A percentile compares a stretch with the other conserved stretches of the same genome.
These are phyloP conservation scores for Penicillium robsamsonii DNA, from an alignment of 495 filamentous ascomycete species.

Conservation along the genomic window DNA sequence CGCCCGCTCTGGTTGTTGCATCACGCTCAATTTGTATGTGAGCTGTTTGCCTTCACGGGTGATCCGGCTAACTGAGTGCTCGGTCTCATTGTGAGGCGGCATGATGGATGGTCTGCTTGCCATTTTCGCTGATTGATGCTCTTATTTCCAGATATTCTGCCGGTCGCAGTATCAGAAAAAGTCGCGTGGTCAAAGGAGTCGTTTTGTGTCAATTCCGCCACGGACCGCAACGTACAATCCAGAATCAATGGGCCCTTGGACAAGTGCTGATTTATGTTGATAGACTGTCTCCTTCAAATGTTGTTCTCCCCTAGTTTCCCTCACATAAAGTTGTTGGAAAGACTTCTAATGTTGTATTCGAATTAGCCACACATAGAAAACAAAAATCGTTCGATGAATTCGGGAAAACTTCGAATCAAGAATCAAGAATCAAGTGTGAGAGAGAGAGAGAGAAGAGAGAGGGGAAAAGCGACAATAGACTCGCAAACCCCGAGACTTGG, in stretches of 20 bases:
- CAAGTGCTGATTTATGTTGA: background rate
- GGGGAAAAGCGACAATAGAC: slow-evolving; percentile 2
- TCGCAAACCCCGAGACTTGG: slow-evolving; percentile 1
- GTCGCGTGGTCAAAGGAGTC: background rate
- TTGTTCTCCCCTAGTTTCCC: background rate
- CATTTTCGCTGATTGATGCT: slow-evolving; percentile 25
- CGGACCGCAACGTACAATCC: background rate
- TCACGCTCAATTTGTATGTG: slow-evolving; percentile 78
- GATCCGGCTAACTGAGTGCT: slow-evolving; percentile 56
- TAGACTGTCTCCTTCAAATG: background rate
- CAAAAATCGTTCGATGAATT: background rate
- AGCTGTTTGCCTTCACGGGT: slow-evolving; percentile 79
- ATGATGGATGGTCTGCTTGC: slow-evolving; percentile 33
- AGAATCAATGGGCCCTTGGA: background rate
- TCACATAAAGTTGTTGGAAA: background rate
- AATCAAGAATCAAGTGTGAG: background rate
- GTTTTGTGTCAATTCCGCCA: background rate
- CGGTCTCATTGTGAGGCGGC: slow-evolving; percentile 56
- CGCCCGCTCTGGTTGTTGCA: slow-evolving; percentile 95
- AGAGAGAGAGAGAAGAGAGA: background rate
- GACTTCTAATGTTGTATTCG: background rate
- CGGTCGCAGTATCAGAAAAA: slow-evolving; percentile 3
- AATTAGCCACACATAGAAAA: background rate
- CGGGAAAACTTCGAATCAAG: background rate
- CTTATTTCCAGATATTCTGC: slow-evolving; percentile 11